Percentiles rank a stretch among this genome's conserved stretches.
phyloP scores from a whole-genome alignment of 805 yeast genomes.

The Cyberlindnera japonica region DNA sequence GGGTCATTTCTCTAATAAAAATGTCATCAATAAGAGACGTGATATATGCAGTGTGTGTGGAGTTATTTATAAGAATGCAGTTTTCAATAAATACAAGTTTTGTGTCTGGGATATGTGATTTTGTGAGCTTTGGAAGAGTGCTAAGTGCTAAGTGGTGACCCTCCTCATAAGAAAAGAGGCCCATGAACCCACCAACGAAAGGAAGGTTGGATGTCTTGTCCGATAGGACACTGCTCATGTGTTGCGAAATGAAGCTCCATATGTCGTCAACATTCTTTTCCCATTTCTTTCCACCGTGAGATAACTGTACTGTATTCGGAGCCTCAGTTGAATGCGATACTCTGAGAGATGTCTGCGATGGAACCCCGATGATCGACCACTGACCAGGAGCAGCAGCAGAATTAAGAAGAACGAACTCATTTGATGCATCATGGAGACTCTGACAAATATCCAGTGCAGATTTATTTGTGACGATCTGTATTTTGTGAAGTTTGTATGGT shows the following conservation, averaged over 20 bases:
- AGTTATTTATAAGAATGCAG: conserved; percentile 52
- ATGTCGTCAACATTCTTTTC: conserved; percentile 28
- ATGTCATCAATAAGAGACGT: conserved; percentile 39
- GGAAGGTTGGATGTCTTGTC: conserved; percentile 44
- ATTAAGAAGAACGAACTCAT: conserved; percentile 60
- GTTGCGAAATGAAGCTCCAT: conserved; percentile 51
- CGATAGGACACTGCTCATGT: conserved; percentile 38
- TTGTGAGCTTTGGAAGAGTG: conserved; percentile 37
- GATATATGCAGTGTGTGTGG: conserved; percentile 42
- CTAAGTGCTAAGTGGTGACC: conserved; percentile 44
- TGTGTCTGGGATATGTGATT: conserved; percentile 58
- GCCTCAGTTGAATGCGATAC: conserved; percentile 59
- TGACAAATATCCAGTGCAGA: conserved; percentile 53
- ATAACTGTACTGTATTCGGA: conserved; percentile 7
- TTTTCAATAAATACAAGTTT: conserved; percentile 70
- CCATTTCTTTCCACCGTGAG: background rate
- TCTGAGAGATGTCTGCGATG: conserved; percentile 40
- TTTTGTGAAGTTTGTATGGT: conserved; percentile 5
- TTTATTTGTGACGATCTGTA: background rate
- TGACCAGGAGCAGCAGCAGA: conserved; percentile 83
- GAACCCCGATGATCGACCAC: conserved; percentile 84
- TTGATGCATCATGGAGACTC: conserved; percentile 24
- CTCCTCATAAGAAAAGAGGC: conserved; percentile 84
- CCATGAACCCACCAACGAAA: conserved; percentile 89
- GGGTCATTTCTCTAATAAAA: conserved; percentile 24